Base-by-base conservation (phyloP, 805 yeast species). In the Saccharomycopsis sp. region DNA sequence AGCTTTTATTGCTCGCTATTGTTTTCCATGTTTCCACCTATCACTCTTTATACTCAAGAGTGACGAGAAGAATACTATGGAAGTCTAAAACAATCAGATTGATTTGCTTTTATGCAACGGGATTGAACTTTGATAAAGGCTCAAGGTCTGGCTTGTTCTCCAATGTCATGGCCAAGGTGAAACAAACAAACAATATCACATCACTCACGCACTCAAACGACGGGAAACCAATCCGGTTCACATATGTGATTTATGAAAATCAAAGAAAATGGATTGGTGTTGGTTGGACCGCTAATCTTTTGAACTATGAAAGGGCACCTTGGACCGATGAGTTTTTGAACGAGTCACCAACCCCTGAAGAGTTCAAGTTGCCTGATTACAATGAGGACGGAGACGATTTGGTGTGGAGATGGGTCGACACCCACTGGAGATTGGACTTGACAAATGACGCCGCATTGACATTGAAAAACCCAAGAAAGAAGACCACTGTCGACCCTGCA, bases 291-390 rank as follows among this genome's bases (percentile, higher is more conserved):
- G 69, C 94, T 12, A 87, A 87, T 55, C 68, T 92, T 56, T 68
- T 92, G 48, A 80, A 94, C 37, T 89, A 89, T 56, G 98, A 89
- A 62, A 73, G 98, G 56, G 79, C 95, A 0, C 80, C 97, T 3
- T 89, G 97, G 96, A 88, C 97, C 0, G 98, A 89, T 57, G 96
- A 88, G 58, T 88, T 87, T 55, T 65, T 87, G 48, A 89, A 88
- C 59, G 95, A 87, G 56, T 73, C 85, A 1, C 75, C 81, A 4
- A 67, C 87, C 6, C 79, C 88, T 15, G 92, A 81, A 4, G 62
- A 69, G 15, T 89, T 89, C 60, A 75, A 77, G 56, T 65, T 89
- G 43, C 97, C 98, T 3, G 85, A 78, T 45, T 71, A 63, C 46
- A 63, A 70, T 43, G 75, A 80, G 31, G 71, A 66, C 15, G 70